These are phyloP conservation scores for Plantago elongata DNA, from an alignment of 257 asterid genomes.

Conservation along the genomic window DNA sequence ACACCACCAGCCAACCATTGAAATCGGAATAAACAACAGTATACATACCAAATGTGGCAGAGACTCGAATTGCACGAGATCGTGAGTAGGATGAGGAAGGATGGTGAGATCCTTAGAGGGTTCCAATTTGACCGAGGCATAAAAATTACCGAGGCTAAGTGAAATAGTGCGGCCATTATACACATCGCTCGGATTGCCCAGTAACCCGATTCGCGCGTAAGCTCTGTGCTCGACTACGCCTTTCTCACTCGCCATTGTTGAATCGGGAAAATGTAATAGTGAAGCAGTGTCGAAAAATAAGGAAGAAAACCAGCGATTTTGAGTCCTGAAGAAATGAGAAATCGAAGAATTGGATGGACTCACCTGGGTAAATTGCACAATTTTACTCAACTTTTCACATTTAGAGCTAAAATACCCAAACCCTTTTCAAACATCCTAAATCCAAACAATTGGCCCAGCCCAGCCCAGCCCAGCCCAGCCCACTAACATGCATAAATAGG, in stretches of 20 bases:
- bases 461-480: too few species aligned
- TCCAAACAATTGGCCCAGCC: too few species aligned
- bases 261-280: neutral
- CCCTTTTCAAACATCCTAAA: too few species aligned
- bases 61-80: conserved; percentile 66
- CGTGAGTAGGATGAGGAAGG: conserved; percentile 66
- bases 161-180: conserved; percentile 73
- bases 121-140: conserved; percentile 68
- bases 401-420: too few species aligned
- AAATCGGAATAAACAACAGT: neutral
- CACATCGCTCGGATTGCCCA: conserved; percentile 90
- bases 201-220: conserved; percentile 63
- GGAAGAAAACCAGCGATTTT: too few species aligned
- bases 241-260: conserved; percentile 26
- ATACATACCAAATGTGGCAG: conserved; percentile 55
- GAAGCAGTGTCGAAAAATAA: too few species aligned
- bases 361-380: too few species aligned
- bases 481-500: too few species aligned
- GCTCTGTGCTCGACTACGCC: conserved; percentile 57
- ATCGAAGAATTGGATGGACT: too few species aligned
- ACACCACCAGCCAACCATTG: conserved; percentile 2
- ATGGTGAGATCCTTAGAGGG: conserved; percentile 56
- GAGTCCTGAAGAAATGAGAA: too few species aligned
- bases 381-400: too few species aligned
- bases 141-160: conserved; percentile 66